phyloP scores from a whole-genome alignment of 2,329 filamentous ascomycete species.

The Pyrenophora tritici-repentis region DNA sequence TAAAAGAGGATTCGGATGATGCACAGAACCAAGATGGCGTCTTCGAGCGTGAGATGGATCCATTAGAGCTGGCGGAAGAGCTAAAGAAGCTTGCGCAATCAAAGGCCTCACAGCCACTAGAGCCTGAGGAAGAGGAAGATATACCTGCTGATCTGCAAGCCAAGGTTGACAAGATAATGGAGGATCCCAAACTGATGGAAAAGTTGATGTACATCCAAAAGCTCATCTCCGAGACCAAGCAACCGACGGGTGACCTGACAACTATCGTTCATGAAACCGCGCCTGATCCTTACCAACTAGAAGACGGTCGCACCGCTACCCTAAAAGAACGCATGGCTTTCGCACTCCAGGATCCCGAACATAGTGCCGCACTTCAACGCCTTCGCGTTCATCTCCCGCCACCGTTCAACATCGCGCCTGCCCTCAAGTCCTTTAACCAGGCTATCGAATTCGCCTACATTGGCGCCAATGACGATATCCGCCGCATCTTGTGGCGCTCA shows the following conservation, averaged over 20 bases:
- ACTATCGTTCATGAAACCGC: slow-evolving; percentile 28
- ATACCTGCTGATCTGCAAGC: slow-evolving; percentile 37
- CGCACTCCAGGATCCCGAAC: slow-evolving; percentile 36
- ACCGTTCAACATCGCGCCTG: slow-evolving; percentile 41
- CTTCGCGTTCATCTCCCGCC: slow-evolving; percentile 37
- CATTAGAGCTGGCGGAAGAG: slow-evolving; percentile 29
- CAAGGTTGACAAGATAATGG: slow-evolving; percentile 42
- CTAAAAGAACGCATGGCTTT: slow-evolving; percentile 32
- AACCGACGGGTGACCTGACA: slow-evolving; percentile 17
- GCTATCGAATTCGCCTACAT: slow-evolving; percentile 43
- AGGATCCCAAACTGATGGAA: slow-evolving; percentile 40
- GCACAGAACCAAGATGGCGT: slow-evolving; percentile 18
- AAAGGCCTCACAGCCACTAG: slow-evolving; percentile 7
- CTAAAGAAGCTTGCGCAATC: slow-evolving; percentile 26
- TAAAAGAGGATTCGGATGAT: slow-evolving; percentile 23
- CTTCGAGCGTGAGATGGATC: slow-evolving; percentile 27
- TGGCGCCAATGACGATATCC: slow-evolving; percentile 44
- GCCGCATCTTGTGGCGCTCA: slow-evolving; percentile 43
- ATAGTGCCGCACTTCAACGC: slow-evolving; percentile 32
- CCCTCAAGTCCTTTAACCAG: slow-evolving; percentile 42
- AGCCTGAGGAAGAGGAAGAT: slow-evolving; percentile 22
- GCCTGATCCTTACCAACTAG: slow-evolving; percentile 37
- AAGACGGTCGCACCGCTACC: slow-evolving; percentile 27
- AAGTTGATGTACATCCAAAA: slow-evolving; percentile 40
- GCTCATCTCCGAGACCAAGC: slow-evolving; percentile 25